phyloP scores from a whole-genome alignment of 2,329 filamentous ascomycete genomes.

The Aspergillus oerlinghausenensis region DNA sequence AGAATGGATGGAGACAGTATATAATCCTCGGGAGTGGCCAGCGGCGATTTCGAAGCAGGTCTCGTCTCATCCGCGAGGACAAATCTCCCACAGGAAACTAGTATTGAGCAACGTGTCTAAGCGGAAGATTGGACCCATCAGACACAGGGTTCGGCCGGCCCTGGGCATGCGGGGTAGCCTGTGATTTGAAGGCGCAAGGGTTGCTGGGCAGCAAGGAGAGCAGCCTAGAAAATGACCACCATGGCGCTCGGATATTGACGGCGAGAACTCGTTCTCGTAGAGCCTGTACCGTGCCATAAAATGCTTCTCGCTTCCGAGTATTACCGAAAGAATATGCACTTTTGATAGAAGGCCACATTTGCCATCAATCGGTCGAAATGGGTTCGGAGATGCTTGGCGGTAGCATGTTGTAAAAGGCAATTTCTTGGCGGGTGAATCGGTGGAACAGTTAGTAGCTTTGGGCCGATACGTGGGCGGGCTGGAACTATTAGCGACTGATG shows the following conservation, averaged over 20 bases:
- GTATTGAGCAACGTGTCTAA: not conserved
- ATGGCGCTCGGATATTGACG: conserved; percentile 10
- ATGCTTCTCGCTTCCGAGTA: conserved; percentile 2
- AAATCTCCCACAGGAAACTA: conserved; percentile 2
- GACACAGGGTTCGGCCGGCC: conserved; percentile 4
- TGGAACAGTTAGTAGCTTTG: conserved; percentile 39
- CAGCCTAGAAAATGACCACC: conserved; percentile 6
- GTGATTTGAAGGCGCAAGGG: conserved; percentile 4
- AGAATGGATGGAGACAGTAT: not conserved
- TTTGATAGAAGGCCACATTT: conserved; percentile 8
- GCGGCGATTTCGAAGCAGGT: not conserved
- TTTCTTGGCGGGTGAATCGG: conserved; percentile 17
- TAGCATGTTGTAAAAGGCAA: conserved; percentile 17
- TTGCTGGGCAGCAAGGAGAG: conserved; percentile 8
- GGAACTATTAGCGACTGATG: conserved; percentile 17
- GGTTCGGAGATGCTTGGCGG: conserved; percentile 13
- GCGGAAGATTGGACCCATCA: conserved; percentile 6
- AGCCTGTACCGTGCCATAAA: conserved; percentile 7
- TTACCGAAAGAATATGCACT: conserved; percentile 3
- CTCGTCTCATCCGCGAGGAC: not conserved
- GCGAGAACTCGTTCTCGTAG: conserved; percentile 4
- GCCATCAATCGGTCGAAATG: conserved; percentile 4
- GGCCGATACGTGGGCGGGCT: conserved; percentile 44
- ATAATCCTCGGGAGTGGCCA: not conserved
- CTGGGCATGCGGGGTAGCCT: conserved; percentile 4